These are phyloP conservation scores for Eimeria necatrix DNA, from an alignment of 169 alveolate species.

Conservation along the genomic window DNA sequence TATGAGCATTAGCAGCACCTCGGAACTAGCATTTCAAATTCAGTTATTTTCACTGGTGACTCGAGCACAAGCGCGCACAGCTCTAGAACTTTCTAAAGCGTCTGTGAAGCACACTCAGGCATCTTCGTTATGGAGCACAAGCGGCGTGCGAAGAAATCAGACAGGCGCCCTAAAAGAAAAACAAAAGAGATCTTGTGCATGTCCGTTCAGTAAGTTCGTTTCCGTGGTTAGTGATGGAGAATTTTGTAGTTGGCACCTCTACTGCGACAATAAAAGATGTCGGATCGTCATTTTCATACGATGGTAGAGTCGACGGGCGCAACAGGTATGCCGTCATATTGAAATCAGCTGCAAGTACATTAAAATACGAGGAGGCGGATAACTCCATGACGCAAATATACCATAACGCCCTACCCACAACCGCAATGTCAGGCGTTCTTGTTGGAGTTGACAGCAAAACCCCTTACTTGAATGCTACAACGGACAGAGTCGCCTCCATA, in stretches of 20 bases:
- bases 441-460: constrained; percentile 55
- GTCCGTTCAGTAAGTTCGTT: background rate
- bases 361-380: background rate
- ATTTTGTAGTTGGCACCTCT: background rate
- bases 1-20: too few species aligned
- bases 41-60: too few species aligned
- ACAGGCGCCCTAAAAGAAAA: too few species aligned
- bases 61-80: too few species aligned
- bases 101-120: too few species aligned
- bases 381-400: background rate
- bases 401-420: background rate
- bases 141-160: too few species aligned
- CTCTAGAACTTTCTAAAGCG: too few species aligned
- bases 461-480: background rate
- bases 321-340: background rate
- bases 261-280: background rate
- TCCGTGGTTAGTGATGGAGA: background rate
- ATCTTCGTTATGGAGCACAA: too few species aligned
- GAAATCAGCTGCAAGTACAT: background rate
- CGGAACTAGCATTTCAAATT: too few species aligned
- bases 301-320: background rate
- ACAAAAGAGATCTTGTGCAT: background rate
- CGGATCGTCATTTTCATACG: background rate
- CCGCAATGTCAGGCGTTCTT: background rate
- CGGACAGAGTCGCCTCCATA: background rate